Conservation (phyloP, 345 rosid genomes). For the Cardamine occulta region DNA sequence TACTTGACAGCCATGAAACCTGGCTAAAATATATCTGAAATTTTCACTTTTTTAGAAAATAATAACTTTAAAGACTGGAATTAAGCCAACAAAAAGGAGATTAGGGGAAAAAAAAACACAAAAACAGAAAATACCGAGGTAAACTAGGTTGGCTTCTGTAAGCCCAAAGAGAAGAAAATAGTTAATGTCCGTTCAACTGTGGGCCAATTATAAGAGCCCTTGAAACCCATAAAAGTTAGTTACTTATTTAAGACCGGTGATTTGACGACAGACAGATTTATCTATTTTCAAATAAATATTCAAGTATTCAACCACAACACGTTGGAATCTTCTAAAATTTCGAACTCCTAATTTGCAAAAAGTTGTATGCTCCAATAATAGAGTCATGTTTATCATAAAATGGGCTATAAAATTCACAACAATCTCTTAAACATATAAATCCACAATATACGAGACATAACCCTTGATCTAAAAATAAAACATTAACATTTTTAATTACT, state of each 20-base stretch:
- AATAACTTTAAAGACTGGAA: not conserved
- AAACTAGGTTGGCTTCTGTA: not conserved
- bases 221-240: not conserved
- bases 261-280: not conserved
- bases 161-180: not conserved
- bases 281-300: not conserved
- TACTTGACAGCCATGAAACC: not conserved
- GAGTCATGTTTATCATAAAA: not conserved
- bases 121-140: not conserved
- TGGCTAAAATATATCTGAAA: not conserved
- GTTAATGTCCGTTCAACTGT: not conserved
- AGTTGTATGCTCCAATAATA: not conserved
- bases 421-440: not conserved
- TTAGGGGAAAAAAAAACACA: not conserved
- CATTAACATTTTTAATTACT: not conserved
- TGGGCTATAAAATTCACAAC: not conserved
- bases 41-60: not conserved
- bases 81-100: not conserved
- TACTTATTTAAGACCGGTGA: not conserved
- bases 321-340: not conserved
- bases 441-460: not conserved
- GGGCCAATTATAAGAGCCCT: constrained; percentile 10
- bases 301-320: not conserved
- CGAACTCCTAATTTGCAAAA: not conserved
- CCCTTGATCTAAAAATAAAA: not conserved